phyloP scores from a whole-genome alignment of 208 protist species.

The Trypanosoma conorhini region DNA sequence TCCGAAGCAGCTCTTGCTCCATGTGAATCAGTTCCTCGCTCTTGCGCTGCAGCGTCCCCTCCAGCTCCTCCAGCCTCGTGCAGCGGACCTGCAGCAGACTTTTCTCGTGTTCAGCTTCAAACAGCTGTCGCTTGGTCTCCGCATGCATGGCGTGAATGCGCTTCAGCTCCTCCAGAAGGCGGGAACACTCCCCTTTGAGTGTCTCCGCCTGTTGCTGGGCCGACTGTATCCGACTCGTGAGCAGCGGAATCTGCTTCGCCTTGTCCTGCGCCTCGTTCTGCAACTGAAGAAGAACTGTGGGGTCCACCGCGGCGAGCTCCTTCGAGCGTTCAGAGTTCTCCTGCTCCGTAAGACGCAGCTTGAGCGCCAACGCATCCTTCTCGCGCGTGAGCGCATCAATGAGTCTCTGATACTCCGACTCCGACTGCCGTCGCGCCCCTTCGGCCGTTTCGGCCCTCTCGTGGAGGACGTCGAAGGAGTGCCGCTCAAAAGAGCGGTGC shows the following conservation, averaged over 20 bases:
- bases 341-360: slow-evolving; percentile 33
- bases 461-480: slow-evolving; percentile 17
- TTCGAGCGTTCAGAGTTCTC: neutral
- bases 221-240: slow-evolving; percentile 63
- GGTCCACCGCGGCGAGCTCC: slow-evolving; percentile 29
- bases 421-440: slow-evolving; percentile 32
- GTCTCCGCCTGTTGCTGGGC: slow-evolving; percentile 69
- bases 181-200: slow-evolving; percentile 65
- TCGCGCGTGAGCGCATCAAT: slow-evolving; percentile 51
- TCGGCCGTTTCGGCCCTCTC: slow-evolving; percentile 17
- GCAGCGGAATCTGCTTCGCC: slow-evolving; percentile 49
- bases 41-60: slow-evolving; percentile 55
- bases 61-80: slow-evolving; percentile 52
- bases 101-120: slow-evolving; percentile 67
- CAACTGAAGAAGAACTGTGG: slow-evolving; percentile 37
- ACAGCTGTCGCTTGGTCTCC: slow-evolving; percentile 56
- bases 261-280: slow-evolving; percentile 61
- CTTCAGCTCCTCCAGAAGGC: slow-evolving; percentile 71
- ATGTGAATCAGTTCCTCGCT: slow-evolving; percentile 51
- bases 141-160: slow-evolving; percentile 36
- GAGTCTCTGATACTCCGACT: slow-evolving; percentile 38
- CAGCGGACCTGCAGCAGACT: slow-evolving; percentile 48
- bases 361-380: slow-evolving; percentile 40
- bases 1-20: slow-evolving; percentile 71
- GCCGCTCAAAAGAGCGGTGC: slow-evolving; percentile 20